Evolutionary conservation across 2,329 filamentous ascomycete species (phyloP), one percentile per base, ranked within the genome.

Genomic region (Microdochium paspali): DNA sequence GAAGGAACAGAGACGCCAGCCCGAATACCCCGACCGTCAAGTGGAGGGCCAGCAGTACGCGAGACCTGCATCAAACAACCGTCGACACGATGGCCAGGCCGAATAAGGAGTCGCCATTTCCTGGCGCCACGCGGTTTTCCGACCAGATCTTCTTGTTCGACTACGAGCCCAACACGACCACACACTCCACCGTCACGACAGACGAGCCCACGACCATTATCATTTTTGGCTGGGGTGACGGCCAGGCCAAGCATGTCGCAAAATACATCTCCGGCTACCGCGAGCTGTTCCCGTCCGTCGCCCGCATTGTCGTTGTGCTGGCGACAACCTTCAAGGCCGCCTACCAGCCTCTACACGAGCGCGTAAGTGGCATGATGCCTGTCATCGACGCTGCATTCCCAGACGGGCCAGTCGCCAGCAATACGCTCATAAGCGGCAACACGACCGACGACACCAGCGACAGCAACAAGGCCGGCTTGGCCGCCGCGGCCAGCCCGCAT

Each of bases 221-320:
- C 43, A 66, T 82, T 50, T 80, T 72, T 58, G 70, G 75, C 54
- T 81, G 76, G 78, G 76, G 77, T 46, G 77, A 81, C 51, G 74
- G 72, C 21, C 61, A 64, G 12, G 71, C 76, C 2, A 76, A 73
- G 51, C 70, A 81, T 56, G 67, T 80, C 24, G 62, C 66, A 49
- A 81, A 82, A 57, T 82, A 80, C 54, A 65, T 71, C 13, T 67
- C 72, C 12, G 73, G 72, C 24, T 80, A 75, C 59, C 67, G 67
- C 35, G 55, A 59, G 12, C 68, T 79, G 1, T 81, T 68, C 54
- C 77, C 78, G 0, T 54, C 62, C 23, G 18, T 40, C 35, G 67
- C 77, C 4, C 66, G 67, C 32, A 72, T 79, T 48, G 62, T 80
- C 25, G 66, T 77, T 30, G 62, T 77, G 12, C 66, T 79, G 24